Evolutionary conservation across 2,329 filamentous ascomycete genomes (phyloP).

Genomic region (Colletotrichum eleusines): DNA sequence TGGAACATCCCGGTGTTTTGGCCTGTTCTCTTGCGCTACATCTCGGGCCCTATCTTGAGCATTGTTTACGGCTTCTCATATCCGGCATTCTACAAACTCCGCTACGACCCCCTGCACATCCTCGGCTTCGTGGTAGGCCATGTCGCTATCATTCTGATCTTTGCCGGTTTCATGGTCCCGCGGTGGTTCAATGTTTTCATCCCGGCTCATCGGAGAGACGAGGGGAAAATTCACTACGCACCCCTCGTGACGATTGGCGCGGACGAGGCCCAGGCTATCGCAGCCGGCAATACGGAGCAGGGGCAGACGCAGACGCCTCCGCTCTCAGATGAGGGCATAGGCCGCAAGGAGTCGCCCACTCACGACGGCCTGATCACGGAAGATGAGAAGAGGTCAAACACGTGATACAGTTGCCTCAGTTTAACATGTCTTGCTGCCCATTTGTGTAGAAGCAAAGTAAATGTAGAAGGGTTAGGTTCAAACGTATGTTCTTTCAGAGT

Average conservation of each 20-base stretch:
- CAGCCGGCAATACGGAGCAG: slow-evolving; percentile 24
- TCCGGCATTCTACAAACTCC: slow-evolving; percentile 60
- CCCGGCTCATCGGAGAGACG: slow-evolving; percentile 57
- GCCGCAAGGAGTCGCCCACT: slow-evolving; percentile 16
- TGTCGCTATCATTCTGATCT: slow-evolving; percentile 59
- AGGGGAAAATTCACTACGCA: slow-evolving; percentile 54
- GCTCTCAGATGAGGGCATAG: slow-evolving; percentile 5
- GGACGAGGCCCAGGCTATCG: slow-evolving; percentile 39
- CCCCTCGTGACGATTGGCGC: slow-evolving; percentile 36
- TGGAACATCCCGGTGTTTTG: slow-evolving; percentile 67
- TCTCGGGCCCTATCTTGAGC: slow-evolving; percentile 61
- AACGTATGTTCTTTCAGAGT: neutral
- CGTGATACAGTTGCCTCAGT: neutral
- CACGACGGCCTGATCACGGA: slow-evolving; percentile 17
- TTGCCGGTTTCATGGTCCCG: slow-evolving; percentile 63
- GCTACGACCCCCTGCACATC: slow-evolving; percentile 64
- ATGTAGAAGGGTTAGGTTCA: neutral
- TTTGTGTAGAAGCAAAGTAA: neutral
- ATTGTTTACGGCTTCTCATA: slow-evolving; percentile 67
- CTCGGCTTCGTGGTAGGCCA: slow-evolving; percentile 63
- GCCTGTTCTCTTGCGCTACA: slow-evolving; percentile 62
- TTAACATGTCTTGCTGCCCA: neutral
- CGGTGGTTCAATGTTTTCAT: slow-evolving; percentile 67
- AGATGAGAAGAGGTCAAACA: neutral
- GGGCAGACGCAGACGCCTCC: slow-evolving; percentile 7